Percentiles rank a stretch among this genome's conserved stretches.
phyloP scores from a whole-genome alignment of 768 basidiomycete genomes.

The Tephrocybe sp. region DNA sequence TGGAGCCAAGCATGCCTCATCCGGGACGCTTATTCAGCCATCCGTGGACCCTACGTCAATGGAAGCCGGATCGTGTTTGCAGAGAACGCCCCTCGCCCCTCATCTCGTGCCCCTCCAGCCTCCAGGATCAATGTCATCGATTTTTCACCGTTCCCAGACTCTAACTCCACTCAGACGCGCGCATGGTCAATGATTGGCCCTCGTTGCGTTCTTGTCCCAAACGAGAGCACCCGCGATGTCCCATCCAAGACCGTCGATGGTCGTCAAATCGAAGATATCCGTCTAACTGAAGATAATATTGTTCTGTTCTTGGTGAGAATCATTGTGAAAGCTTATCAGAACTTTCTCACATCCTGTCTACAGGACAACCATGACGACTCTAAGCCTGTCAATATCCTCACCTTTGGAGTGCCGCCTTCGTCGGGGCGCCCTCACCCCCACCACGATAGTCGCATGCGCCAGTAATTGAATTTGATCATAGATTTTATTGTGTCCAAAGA shows the following conservation, averaged over 20 bases:
- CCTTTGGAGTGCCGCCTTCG: constrained; percentile 39
- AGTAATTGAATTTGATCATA: background rate
- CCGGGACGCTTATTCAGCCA: constrained; percentile 35
- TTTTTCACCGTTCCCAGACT: constrained; percentile 43
- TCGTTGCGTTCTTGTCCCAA: constrained; percentile 38
- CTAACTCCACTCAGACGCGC: constrained; percentile 26
- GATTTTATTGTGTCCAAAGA: too few relatives aligned
- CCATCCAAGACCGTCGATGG: constrained; percentile 44
- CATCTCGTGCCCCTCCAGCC: constrained; percentile 18
- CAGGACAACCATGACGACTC: constrained; percentile 40
- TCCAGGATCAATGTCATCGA: constrained; percentile 41
- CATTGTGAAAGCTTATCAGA: background rate
- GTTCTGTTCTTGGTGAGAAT: constrained; percentile 52
- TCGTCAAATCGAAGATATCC: constrained; percentile 47
- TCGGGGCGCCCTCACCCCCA: constrained; percentile 19
- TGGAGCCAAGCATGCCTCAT: constrained; percentile 55
- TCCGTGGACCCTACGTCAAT: constrained; percentile 42
- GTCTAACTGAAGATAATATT: constrained; percentile 62
- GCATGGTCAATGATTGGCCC: constrained; percentile 44
- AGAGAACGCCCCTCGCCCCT: constrained; percentile 31
- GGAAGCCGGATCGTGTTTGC: constrained; percentile 49
- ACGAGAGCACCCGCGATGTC: constrained; percentile 42
- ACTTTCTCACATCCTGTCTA: constrained; percentile 1
- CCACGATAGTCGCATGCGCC: constrained; percentile 25
- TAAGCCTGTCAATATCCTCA: constrained; percentile 45